A percentile compares a stretch with the other conserved stretches of the same genome.
Evolutionary conservation across 2,329 filamentous ascomycete genomes (phyloP).

Genomic region (Ampelomyces quisqualis): DNA sequence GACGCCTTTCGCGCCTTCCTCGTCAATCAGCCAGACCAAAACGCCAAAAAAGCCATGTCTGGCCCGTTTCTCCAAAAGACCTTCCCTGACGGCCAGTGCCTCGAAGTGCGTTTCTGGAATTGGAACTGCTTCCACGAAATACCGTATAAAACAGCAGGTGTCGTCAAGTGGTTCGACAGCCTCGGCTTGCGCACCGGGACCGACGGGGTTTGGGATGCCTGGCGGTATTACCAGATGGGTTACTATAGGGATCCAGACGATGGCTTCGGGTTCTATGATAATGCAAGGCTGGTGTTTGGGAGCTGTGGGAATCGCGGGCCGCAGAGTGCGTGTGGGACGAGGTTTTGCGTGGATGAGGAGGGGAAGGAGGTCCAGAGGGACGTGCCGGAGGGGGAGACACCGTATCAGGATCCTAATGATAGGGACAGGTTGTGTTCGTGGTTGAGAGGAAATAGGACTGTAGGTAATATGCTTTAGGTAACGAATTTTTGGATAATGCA

Average conservation of each 20-base stretch:
- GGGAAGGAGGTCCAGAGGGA: neutral
- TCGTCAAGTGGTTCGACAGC: slow-evolving; percentile 5
- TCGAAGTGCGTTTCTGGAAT: slow-evolving; percentile 6
- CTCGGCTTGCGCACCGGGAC: neutral
- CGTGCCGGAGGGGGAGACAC: slow-evolving; percentile 6
- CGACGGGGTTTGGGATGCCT: neutral
- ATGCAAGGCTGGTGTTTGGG: slow-evolving; percentile 6
- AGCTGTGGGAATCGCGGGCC: slow-evolving; percentile 9
- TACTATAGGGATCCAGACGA: slow-evolving; percentile 9
- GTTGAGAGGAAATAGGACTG: slow-evolving; percentile 6
- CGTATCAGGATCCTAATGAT: slow-evolving; percentile 8
- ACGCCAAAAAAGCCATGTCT: neutral
- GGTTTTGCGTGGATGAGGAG: slow-evolving; percentile 3
- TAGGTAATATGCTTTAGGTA: too few relatives aligned
- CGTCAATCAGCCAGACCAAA: slow-evolving; percentile 3
- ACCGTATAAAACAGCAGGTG: slow-evolving; percentile 4
- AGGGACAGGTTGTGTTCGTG: slow-evolving; percentile 7
- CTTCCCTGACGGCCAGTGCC: slow-evolving; percentile 7
- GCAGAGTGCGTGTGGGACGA: slow-evolving; percentile 5
- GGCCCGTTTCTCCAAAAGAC: slow-evolving; percentile 3
- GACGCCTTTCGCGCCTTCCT: slow-evolving; percentile 1
- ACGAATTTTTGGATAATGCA: too few relatives aligned
- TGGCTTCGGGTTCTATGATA: slow-evolving; percentile 7
- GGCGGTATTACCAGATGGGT: slow-evolving; percentile 2
- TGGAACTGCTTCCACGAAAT: slow-evolving; percentile 10